Base-by-base conservation (phyloP, 2,329 filamentous ascomycete genomes). In the Sarocladium kiliense region DNA sequence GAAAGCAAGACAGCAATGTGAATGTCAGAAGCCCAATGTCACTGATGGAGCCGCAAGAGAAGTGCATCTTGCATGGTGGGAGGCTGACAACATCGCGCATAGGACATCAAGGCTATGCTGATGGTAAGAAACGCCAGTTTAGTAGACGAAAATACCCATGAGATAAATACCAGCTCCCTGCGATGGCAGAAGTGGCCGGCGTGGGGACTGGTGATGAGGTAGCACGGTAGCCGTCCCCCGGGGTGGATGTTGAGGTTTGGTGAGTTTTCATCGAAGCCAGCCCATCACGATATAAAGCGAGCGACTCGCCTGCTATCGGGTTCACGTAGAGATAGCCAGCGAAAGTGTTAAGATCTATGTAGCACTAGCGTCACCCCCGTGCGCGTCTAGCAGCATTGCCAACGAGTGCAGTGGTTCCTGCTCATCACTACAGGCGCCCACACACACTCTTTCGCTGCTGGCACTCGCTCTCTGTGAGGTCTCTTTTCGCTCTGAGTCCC, bases 331-430 rank as follows among this genome's bases (percentile, higher is more conserved):
- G n/a, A n/a, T n/a, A n/a, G n/a, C n/a, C n/a, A n/a, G n/a, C n/a
- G n/a, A n/a, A n/a, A n/a, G n/a, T n/a, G n/a, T n/a, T n/a, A n/a
- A n/a, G n/a, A n/a, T n/a, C n/a, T n/a, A n/a, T n/a, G n/a, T n/a
- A n/a, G n/a, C n/a, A n/a, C n/a, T n/a, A n/a, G n/a, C n/a, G n/a
- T n/a, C n/a, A n/a, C 68, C 69, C 67, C 64, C 65, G 47, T 70
- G 67, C 66, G 60, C 61, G 61, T 57, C 63, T 67, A 69, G 63
- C 59, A 67, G 60, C 60, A 61, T 64, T 62, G 62, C 64, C 62
- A 61, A 64, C 30, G 27, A 51, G 18, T 36, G 47, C 47, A 36
- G 30, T 36, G 47, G 47, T 51, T 51, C 47, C 47, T 51, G 47
- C 47, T 51, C 47, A 51, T 51, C 47, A 51, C 47, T 23, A 47